These are phyloP conservation scores for Adenanthera pavonina DNA, from an alignment of 306 rosid species.

Conservation along the genomic window DNA sequence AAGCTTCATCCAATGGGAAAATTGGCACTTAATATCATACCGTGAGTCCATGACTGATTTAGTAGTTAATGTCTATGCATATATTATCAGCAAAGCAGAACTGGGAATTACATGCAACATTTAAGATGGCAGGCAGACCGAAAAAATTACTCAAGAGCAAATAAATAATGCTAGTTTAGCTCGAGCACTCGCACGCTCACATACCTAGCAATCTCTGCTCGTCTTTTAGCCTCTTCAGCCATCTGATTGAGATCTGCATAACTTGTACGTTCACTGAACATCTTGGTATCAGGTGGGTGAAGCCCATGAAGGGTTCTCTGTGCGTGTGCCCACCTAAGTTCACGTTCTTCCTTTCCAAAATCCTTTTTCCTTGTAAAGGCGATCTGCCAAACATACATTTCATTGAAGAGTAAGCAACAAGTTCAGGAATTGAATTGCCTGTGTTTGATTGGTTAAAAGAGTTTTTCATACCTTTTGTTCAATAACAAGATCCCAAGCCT, in stretches of 20 bases:
- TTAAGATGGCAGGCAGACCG: too few relatives aligned
- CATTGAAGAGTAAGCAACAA: background rate
- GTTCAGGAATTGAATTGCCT: background rate
- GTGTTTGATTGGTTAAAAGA: background rate
- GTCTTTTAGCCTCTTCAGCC: conserved; percentile 86
- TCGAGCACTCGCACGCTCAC: background rate
- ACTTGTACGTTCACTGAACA: conserved; percentile 58
- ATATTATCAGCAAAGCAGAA: background rate
- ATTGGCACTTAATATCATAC: background rate
- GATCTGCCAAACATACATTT: conserved; percentile 49
- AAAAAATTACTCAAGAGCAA: too few relatives aligned
- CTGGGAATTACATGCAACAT: background rate
- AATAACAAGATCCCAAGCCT: conserved; percentile 88
- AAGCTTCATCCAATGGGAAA: too few relatives aligned
- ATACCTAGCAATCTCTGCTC: conserved; percentile 90
- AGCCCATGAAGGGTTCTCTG: conserved; percentile 90
- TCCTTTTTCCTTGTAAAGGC: conserved; percentile 84
- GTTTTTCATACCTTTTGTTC: conserved; percentile 71
- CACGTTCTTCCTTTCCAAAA: conserved; percentile 85
- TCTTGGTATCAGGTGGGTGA: conserved; percentile 74
- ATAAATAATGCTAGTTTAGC: too few relatives aligned
- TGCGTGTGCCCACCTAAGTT: conserved; percentile 82
- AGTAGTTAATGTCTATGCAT: too few relatives aligned
- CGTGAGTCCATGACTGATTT: background rate
- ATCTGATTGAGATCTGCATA: conserved; percentile 72